Evolutionary conservation across 2,329 filamentous ascomycete genomes (phyloP), one percentile per base, ranked within the genome.

Genomic region (Epichloe glyceriae): DNA sequence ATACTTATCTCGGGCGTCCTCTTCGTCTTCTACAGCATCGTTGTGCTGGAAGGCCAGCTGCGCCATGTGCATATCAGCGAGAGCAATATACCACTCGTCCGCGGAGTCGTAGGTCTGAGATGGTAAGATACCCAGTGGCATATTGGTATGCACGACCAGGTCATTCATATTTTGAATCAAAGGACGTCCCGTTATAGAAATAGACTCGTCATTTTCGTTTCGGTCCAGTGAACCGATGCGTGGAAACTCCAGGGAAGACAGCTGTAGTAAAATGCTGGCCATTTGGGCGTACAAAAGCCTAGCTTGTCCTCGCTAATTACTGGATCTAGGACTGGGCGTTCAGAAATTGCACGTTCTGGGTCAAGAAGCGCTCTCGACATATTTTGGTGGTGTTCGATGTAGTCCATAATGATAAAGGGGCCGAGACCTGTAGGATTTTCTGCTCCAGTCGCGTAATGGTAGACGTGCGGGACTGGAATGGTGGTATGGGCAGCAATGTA

Each of bases 1-100:
- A 46, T 62, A 69, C 41, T 64, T 66, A 15, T 61, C 60, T 1
- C 62, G 51, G 26, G 61, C 60, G 51, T 63, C 61, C 4, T 62
- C 61, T 5, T 57, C 56, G 3, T 58, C 62, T 2, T 61, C 52
- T 4, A 68, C 58, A 22, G 63, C 62, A 53, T 70, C 61, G 51
- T 72, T 71, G 11, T 60, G 61, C 51, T 73, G 70, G 17, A 61
- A 61, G 19, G 46, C 48, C 3, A 73, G 53, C 40, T 73, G 68
- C 7, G 52, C 46, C 22, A 71, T 57, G 37, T 73, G 63, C 50
- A 67, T 57, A 5, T 70, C 61, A 2, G 64, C 65, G 5, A 71
- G 57, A 12, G 60, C 57, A n/a, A 47, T 39, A 44, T 63, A 65
- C 55, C 66, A 71, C 5, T 64, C 61, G 5, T 55, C 59, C 1